Evolutionary conservation across 768 basidiomycete genomes (phyloP).

Genomic region (Vararia minispora): DNA sequence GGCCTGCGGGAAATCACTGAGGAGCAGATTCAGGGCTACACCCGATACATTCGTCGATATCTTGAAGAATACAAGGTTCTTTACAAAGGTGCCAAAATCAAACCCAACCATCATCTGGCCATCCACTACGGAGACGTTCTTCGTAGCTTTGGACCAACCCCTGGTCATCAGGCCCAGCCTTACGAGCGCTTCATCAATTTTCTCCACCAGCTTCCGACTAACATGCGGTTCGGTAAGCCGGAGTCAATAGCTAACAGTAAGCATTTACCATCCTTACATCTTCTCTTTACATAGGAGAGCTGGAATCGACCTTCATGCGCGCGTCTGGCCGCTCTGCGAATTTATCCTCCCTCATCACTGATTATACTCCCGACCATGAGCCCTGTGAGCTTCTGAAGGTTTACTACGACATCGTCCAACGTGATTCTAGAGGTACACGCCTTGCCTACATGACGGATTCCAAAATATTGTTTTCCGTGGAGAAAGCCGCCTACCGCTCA

Average conservation of each 20-base stretch:
- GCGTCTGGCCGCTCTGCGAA: slow-evolving; percentile 2
- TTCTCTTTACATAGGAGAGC: slow-evolving; percentile 10
- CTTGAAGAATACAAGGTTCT: slow-evolving; percentile 11
- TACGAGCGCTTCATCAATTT: slow-evolving; percentile 13
- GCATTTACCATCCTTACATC: too few relatives aligned
- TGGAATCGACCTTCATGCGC: slow-evolving; percentile 6
- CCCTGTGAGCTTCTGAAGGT: too few relatives aligned
- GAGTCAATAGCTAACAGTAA: too few relatives aligned
- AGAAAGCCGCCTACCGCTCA: too few relatives aligned
- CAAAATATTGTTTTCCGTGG: too few relatives aligned
- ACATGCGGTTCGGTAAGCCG: slow-evolving; percentile 14
- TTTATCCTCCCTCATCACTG: too few relatives aligned
- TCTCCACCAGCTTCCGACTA: slow-evolving; percentile 14
- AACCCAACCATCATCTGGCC: slow-evolving; percentile 22
- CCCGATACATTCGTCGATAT: slow-evolving; percentile 13
- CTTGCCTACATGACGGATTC: too few relatives aligned
- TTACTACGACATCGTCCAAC: too few relatives aligned
- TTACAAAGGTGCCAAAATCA: slow-evolving; percentile 17
- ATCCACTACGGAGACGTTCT: slow-evolving; percentile 21
- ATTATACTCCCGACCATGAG: too few relatives aligned
- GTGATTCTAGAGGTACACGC: too few relatives aligned
- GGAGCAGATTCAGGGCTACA: slow-evolving; percentile 1
- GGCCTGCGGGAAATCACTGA: slow-evolving; percentile 11
- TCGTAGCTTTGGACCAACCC: slow-evolving; percentile 19
- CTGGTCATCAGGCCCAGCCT: slow-evolving; percentile 9